phyloP scores from a whole-genome alignment of 169 alveolate species.

The Plasmodium gaboni region DNA sequence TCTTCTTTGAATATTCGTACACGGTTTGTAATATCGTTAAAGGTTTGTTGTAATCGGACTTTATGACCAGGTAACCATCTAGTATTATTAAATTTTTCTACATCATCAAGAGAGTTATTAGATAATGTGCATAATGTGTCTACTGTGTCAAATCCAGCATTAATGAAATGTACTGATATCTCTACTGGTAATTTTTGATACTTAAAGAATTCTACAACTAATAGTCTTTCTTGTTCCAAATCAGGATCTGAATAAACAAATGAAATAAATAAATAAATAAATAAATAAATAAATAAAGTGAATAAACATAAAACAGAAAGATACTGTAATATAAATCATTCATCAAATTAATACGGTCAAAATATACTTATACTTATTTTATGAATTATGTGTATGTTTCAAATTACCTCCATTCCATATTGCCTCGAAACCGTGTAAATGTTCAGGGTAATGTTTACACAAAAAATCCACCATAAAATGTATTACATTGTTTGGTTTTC shows the following conservation, averaged over 20 bases:
- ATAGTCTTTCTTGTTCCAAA: slow-evolving; percentile 85
- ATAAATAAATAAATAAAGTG: background rate
- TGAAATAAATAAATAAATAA: slow-evolving; percentile 10
- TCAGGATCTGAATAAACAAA: slow-evolving; percentile 86
- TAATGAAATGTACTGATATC: slow-evolving; percentile 89
- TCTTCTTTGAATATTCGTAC: slow-evolving; percentile 82
- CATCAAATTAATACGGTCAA: background rate
- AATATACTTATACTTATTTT: background rate
- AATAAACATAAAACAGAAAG: background rate
- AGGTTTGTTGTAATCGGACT: slow-evolving; percentile 83
- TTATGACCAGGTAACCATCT: slow-evolving; percentile 93
- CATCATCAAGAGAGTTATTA: slow-evolving; percentile 88
- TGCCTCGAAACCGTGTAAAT: slow-evolving; percentile 84
- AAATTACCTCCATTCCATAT: slow-evolving; percentile 84
- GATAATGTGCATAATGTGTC: slow-evolving; percentile 90
- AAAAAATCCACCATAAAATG: slow-evolving; percentile 86
- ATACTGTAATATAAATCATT: too few species aligned
- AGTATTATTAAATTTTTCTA: slow-evolving; percentile 88
- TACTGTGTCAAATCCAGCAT: slow-evolving; percentile 92
- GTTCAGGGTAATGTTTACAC: slow-evolving; percentile 87
- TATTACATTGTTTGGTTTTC: slow-evolving; percentile 82
- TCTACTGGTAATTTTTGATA: slow-evolving; percentile 89
- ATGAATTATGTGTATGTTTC: background rate
- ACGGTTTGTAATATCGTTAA: slow-evolving; percentile 82
- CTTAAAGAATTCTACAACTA: slow-evolving; percentile 89